These are phyloP conservation scores for Pichia sp. DNA, from an alignment of 1,139 yeast genomes.

Conservation along the genomic window DNA sequence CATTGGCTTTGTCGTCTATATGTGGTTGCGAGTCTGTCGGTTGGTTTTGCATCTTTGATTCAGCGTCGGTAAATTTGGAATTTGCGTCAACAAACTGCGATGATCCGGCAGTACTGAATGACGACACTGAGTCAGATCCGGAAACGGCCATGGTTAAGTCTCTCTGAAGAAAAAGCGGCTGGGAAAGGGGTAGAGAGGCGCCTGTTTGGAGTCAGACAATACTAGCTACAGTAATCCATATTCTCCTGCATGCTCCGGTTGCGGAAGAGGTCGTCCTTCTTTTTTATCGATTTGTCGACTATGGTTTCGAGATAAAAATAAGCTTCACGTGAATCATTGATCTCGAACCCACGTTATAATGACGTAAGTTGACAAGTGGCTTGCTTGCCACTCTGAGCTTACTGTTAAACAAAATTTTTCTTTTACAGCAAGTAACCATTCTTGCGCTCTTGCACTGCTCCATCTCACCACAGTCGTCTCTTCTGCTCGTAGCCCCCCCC, in stretches of 20 bases:
- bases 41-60: neutral
- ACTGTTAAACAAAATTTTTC: no score
- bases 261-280: neutral
- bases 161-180: neutral
- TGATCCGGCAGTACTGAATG: conserved; percentile 17
- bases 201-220: neutral
- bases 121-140: conserved; percentile 12
- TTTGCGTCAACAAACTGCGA: conserved; percentile 19
- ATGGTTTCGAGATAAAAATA: neutral
- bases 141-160: conserved; percentile 7
- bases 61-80: conserved; percentile 14
- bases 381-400: no score
- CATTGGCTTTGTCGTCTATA: neutral
- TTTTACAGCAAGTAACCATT: no score
- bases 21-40: neutral
- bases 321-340: neutral
- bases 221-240: neutral
- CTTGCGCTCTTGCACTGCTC: no score
- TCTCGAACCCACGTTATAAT: neutral
- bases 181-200: neutral
- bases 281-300: neutral
- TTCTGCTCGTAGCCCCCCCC: no score
- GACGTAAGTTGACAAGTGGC: neutral
- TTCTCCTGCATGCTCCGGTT: neutral
- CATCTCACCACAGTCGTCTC: no score